A percentile compares a stretch with the other conserved stretches of the same genome.
Evolutionary conservation across 2,329 filamentous ascomycete genomes (phyloP).

Genomic region (Calycina marina): DNA sequence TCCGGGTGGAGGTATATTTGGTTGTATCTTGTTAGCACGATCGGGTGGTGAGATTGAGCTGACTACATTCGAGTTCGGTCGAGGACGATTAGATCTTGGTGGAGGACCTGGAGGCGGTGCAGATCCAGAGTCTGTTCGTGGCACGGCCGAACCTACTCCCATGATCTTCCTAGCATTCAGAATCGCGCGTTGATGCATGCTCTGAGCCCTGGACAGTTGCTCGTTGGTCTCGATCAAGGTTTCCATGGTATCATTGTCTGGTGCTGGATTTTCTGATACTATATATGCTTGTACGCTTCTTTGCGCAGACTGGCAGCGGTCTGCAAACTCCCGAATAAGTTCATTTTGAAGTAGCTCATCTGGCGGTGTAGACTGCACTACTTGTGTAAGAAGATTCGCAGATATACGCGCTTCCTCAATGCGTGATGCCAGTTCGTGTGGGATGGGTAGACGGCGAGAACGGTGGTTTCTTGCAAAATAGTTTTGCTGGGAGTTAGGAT

Average conservation of each 20-base stretch:
- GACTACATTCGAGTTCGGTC: slow-evolving; percentile 1
- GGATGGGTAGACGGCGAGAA: slow-evolving; percentile 40
- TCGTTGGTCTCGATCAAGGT: slow-evolving; percentile 91
- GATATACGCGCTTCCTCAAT: slow-evolving; percentile 85
- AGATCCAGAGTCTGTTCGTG: slow-evolving; percentile 10
- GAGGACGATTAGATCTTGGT: slow-evolving; percentile 5
- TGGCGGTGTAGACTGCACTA: slow-evolving; percentile 72
- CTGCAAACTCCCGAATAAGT: slow-evolving; percentile 82
- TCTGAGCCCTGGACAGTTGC: slow-evolving; percentile 68
- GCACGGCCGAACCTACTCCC: slow-evolving; percentile 24
- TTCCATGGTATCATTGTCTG: slow-evolving; percentile 89
- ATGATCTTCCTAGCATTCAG: slow-evolving; percentile 44
- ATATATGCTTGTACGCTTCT: slow-evolving; percentile 79
- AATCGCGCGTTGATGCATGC: slow-evolving; percentile 70
- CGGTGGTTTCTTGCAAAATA: slow-evolving; percentile 40
- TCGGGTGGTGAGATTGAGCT: slow-evolving; percentile 2
- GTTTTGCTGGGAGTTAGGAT: slow-evolving; percentile 33
- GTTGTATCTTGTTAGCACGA: slow-evolving; percentile 6
- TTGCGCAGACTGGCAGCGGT: slow-evolving; percentile 70
- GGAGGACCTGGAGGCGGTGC: slow-evolving; percentile 11
- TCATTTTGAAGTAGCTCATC: slow-evolving; percentile 68
- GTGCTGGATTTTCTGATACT: slow-evolving; percentile 58
- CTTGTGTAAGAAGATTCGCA: slow-evolving; percentile 80
- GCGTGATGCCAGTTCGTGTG: slow-evolving; percentile 64
- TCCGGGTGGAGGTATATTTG: slow-evolving; percentile 17